Conservation (phyloP, 306 rosid species). For the Rosa rugosa region DNA sequence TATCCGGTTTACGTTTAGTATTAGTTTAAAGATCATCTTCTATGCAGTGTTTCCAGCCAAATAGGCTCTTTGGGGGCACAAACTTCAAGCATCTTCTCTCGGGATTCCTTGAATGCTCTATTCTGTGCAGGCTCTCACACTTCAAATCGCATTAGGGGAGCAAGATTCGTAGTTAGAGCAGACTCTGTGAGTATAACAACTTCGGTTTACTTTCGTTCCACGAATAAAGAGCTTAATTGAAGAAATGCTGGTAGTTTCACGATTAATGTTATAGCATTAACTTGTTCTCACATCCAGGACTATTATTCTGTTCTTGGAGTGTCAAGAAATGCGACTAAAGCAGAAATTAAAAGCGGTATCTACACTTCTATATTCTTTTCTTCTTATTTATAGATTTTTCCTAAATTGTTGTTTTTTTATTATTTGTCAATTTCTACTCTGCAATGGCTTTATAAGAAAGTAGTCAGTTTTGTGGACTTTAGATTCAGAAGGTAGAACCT, state of each 20-base stretch:
- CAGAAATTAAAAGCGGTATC: slow-evolving; percentile 94
- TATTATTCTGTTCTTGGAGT: slow-evolving; percentile 92
- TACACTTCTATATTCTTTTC: slow-evolving; percentile 12
- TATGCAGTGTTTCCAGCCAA: slow-evolving; percentile 58
- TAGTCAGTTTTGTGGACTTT: not conserved
- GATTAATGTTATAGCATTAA: slow-evolving; percentile 19
- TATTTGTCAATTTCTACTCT: not conserved
- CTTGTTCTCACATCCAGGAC: slow-evolving; percentile 57
- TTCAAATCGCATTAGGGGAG: slow-evolving; percentile 53
- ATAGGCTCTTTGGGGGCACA: slow-evolving; percentile 47
- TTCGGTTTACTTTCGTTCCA: slow-evolving; percentile 5
- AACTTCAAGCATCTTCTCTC: slow-evolving; percentile 61
- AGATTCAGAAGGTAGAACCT: not conserved
- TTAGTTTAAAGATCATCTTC: slow-evolving; percentile 20
- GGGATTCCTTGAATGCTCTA: slow-evolving; percentile 47
- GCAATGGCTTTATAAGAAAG: not conserved
- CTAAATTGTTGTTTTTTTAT: not conserved
- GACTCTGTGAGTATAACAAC: slow-evolving; percentile 58
- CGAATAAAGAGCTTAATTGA: slow-evolving; percentile 1
- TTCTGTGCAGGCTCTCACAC: slow-evolving; percentile 46
- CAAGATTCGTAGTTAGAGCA: slow-evolving; percentile 78
- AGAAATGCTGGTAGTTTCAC: slow-evolving; percentile 4
- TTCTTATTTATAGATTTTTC: slow-evolving; percentile 12
- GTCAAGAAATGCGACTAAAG: slow-evolving; percentile 74
- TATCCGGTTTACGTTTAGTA: not conserved